phyloP scores from a whole-genome alignment of 495 filamentous ascomycete genomes.

The Ascodesmis nigricans region DNA sequence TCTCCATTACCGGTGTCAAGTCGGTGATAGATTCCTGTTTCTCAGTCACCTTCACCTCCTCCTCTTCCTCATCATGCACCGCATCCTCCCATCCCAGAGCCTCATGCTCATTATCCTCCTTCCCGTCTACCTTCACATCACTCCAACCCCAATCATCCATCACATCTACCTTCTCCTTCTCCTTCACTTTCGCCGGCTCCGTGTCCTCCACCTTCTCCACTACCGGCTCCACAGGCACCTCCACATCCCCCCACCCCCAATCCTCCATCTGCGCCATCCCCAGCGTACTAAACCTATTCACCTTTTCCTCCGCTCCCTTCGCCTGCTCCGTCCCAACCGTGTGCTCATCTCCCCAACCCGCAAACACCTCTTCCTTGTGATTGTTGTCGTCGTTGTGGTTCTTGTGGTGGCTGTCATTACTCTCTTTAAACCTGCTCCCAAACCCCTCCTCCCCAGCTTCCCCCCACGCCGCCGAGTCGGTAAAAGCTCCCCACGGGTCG shows the following conservation, averaged over 20 bases:
- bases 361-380: constrained; percentile 6
- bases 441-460: no score
- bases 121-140: constrained; percentile 7
- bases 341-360: constrained; percentile 9
- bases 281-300: neutral
- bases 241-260: constrained; percentile 2
- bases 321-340: no score
- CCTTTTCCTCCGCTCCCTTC: constrained; percentile 4
- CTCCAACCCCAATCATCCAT: constrained; percentile 19
- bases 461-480: neutral
- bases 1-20: no score
- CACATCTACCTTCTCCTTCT: constrained; percentile 8
- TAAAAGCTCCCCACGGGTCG: neutral
- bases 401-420: no score
- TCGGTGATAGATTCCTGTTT: no score
- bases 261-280: constrained; percentile 2
- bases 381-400: constrained; percentile 9
- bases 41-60: constrained; percentile 1
- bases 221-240: no score
- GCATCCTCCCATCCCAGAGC: neutral
- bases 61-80: neutral
- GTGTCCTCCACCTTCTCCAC: no score
- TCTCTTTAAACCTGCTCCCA: no score
- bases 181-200: no score
- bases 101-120: no score